Evolutionary conservation across 2,329 filamentous ascomycete genomes (phyloP).

Genomic region (Cladophialophora bantiana): DNA sequence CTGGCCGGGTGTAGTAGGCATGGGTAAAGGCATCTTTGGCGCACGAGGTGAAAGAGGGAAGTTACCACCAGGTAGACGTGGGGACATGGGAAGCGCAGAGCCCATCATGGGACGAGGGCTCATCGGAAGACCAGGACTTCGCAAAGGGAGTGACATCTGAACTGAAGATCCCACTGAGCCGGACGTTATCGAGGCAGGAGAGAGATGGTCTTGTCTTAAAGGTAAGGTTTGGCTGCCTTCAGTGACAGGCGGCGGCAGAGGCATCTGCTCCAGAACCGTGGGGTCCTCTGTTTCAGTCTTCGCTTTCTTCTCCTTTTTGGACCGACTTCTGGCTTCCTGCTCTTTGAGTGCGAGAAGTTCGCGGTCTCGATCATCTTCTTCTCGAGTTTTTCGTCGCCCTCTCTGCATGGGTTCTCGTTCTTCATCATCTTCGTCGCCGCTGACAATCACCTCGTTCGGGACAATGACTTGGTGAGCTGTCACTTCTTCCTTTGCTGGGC

Average conservation of each 20-base stretch:
- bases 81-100: slow-evolving; percentile 72
- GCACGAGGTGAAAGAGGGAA: slow-evolving; percentile 74
- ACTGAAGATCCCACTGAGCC: slow-evolving; percentile 26
- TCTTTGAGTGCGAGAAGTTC: slow-evolving; percentile 70
- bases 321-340: slow-evolving; percentile 74
- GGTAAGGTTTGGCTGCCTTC: slow-evolving; percentile 19
- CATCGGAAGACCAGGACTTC: slow-evolving; percentile 69
- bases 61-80: slow-evolving; percentile 57
- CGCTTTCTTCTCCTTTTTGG: slow-evolving; percentile 72
- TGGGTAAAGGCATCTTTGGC: slow-evolving; percentile 75
- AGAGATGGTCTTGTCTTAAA: slow-evolving; percentile 45
- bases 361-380: slow-evolving; percentile 82
- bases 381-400: slow-evolving; percentile 81
- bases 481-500: slow-evolving; percentile 47
- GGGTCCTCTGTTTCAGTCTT: slow-evolving; percentile 55
- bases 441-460: slow-evolving; percentile 21
- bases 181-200: slow-evolving; percentile 40
- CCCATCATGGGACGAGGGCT: slow-evolving; percentile 67
- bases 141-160: slow-evolving; percentile 53
- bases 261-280: slow-evolving; percentile 18
- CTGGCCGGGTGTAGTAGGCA: slow-evolving; percentile 69
- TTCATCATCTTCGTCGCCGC: slow-evolving; percentile 34
- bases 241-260: slow-evolving; percentile 19
- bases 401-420: slow-evolving; percentile 59
- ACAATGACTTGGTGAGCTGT: slow-evolving; percentile 13